These are phyloP conservation scores for Cyberlindnera japonica DNA, from an alignment of 805 yeast species.

Conservation along the genomic window DNA sequence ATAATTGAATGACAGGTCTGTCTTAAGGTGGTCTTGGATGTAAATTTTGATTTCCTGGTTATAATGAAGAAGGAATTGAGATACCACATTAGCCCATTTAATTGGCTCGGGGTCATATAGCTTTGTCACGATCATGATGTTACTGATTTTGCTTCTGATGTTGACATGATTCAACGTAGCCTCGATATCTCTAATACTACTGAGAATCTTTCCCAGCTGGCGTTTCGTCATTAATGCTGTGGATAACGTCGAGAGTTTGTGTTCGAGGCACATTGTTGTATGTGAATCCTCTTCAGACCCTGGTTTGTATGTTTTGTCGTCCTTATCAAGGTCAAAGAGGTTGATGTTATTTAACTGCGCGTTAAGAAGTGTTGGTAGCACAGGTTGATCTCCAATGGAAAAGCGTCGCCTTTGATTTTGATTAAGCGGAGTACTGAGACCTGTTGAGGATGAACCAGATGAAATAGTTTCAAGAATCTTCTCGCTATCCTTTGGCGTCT, in stretches of 20 bases:
- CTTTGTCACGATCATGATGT: constrained; percentile 30
- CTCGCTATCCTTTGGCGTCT: constrained; percentile 14
- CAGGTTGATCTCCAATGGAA: constrained; percentile 24
- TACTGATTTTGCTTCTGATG: constrained; percentile 24
- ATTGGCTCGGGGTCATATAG: constrained; percentile 31
- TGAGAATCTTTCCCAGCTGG: constrained; percentile 26
- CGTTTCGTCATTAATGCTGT: constrained; percentile 27
- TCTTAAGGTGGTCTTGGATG: constrained; percentile 20
- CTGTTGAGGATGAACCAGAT: constrained; percentile 12
- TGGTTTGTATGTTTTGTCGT: constrained; percentile 1
- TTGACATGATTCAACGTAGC: constrained; percentile 29
- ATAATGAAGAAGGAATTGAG: constrained; percentile 22
- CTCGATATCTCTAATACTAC: constrained; percentile 30
- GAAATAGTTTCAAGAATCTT: constrained; percentile 19
- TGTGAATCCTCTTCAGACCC: constrained; percentile 6
- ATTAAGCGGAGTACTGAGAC: constrained; percentile 8
- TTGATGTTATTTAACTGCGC: constrained; percentile 28
- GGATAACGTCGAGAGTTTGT: constrained; percentile 14
- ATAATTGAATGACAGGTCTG: constrained; percentile 11
- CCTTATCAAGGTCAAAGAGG: constrained; percentile 21
- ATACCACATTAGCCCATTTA: constrained; percentile 23
- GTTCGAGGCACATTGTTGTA: constrained; percentile 16
- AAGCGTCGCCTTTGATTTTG: constrained; percentile 9
- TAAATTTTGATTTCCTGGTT: constrained; percentile 18
- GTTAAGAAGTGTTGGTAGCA: constrained; percentile 26